Evolutionary conservation across 371 early-diverging fungal genomes (phyloP).

Genomic region (Apophysomyces sp.): DNA sequence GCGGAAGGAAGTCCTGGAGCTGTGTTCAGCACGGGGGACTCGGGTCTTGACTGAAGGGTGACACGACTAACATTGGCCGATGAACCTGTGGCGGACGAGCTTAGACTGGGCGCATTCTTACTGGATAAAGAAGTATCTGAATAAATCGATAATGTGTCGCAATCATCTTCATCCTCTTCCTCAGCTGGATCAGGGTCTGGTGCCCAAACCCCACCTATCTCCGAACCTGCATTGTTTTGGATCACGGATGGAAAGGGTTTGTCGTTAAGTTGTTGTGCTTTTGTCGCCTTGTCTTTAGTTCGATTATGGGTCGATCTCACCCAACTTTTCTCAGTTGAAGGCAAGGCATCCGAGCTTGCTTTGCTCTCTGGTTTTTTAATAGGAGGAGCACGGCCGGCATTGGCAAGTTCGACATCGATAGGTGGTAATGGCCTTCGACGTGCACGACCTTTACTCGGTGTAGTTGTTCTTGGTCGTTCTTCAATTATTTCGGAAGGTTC

Average conservation of each 20-base stretch:
- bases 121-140: slow-evolving; percentile 9
- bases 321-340: slow-evolving; percentile 5
- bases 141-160: slow-evolving; percentile 4
- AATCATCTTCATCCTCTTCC: background rate
- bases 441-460: slow-evolving; percentile 14
- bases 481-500: background rate
- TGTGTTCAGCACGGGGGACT: slow-evolving; percentile 9
- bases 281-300: slow-evolving; percentile 1
- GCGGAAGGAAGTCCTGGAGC: slow-evolving; percentile 19
- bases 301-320: slow-evolving; percentile 8
- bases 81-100: slow-evolving; percentile 8
- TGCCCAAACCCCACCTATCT: background rate
- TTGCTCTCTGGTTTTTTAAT: background rate
- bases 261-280: background rate
- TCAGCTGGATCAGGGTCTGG: background rate
- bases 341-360: slow-evolving; percentile 3
- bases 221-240: background rate
- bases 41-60: slow-evolving; percentile 14
- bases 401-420: slow-evolving; percentile 27
- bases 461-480: slow-evolving; percentile 15
- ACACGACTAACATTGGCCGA: background rate
- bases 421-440: slow-evolving; percentile 12
- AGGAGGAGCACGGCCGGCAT: slow-evolving; percentile 2
- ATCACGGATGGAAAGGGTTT: background rate
- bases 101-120: background rate